Base-by-base conservation (phyloP, 1,284 basidiomycete species). In the Dichomitus squalens region DNA sequence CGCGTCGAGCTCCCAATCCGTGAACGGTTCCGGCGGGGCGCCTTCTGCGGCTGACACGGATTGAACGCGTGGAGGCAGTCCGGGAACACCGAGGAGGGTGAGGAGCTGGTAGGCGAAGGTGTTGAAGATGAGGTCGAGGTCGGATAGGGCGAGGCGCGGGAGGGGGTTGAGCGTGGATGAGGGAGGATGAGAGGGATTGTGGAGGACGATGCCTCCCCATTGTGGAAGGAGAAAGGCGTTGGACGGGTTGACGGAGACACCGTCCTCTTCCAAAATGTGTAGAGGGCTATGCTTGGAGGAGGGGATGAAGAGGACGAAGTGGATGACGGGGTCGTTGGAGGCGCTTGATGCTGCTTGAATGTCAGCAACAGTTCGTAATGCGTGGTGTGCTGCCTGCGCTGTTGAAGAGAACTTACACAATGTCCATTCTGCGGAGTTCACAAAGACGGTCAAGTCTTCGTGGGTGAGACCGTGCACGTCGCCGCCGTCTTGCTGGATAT, bases 361-460 rank as follows among this genome's bases (percentile, higher is more conserved):
- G 53, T 58, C 3, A 64, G 52, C 55, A 4, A 20, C 40, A 3
- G 2, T 18, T 29, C 11, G 39, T 18, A 5, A 14, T 29, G 41
- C 16, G 16, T n/a, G 14, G 27, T 7, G 7, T 11, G 25, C 11
- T 8, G 18, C 7, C 7, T 43, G 34, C 9, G 11, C 46, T 9
- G 4, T 33, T 31, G 44, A 39, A 57, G 14, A 59, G 55, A 31
- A 72, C 81, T 72, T 66, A 95, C 94, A 93, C 41, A 99, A 73
- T 14, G 88, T 92, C 96, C 96, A 99, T 69, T 95, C 91, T 14
- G 95, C 96, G 3, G 94, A 94, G 68, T 99, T 99, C 53, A 99
- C 82, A 68, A 99, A 99, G 0, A 95, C 85, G 21, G 90, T 93
- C 56, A 96, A 79, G 64, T 95, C 86, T 64, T 95, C 93, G 55